Evolutionary conservation across 2,329 filamentous ascomycete genomes (phyloP), one percentile per base, ranked within the genome.

Genomic region (Aureobasidium lini): DNA sequence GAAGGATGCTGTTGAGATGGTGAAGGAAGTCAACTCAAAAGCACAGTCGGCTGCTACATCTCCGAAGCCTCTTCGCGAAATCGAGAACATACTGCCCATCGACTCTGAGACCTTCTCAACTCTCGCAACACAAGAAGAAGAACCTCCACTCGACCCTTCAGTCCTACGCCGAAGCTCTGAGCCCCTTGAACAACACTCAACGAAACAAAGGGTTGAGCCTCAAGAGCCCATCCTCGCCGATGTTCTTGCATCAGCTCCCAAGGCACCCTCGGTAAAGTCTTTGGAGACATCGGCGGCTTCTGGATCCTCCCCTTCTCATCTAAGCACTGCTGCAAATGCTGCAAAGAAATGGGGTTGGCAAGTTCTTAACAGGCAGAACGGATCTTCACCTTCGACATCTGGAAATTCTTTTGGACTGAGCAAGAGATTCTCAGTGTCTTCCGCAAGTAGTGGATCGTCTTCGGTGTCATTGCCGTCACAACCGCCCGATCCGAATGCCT

Each of bases 331-430:
- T 1, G 80, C 81, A 11, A 77, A 78, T 6, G 80, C 78, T 15
- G 82, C 83, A 5, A 83, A 82, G 67, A 85, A 83, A 71, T 85
- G 83, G 83, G 75, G 79, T 40, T 76, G 73, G 74, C 77, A 74
- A 60, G 76, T 84, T 18, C 73, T 81, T 48, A 73, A 71, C 49
- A 70, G 71, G 34, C 37, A 76, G 73, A 64, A 59, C 9, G 60
- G 47, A 11, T 48, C 59, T 13, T 47, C 49, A 5, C 4, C 58
- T n/a, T 46, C 58, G 8, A 47, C 50, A 10, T 32, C 42, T 3
- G 43, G 32, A 5, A 57, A 42, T 6, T 37, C 48, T 11, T 52
- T 52, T 9, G 47, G 57, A n/a, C 40, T 59, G 6, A 9, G 18
- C 13, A 59, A 53, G 28, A 52, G 47, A 18, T 44, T 44, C 31